Evolutionary conservation across 441 rosid species (phyloP).

Genomic region (Pelargonium australe): DNA sequence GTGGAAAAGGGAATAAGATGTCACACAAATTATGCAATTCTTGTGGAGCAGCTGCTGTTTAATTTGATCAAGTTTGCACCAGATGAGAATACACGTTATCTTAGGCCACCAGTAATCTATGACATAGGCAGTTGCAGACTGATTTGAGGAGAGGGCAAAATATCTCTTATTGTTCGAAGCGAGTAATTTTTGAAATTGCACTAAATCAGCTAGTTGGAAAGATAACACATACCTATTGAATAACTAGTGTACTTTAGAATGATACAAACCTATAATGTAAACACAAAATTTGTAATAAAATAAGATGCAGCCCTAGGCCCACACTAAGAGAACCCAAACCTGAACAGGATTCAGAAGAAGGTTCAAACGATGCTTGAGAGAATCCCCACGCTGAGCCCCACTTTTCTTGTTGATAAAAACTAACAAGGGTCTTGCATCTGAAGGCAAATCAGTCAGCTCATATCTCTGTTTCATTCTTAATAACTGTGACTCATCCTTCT

Average conservation of each 20-base stretch:
- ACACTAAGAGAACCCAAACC: conserved; percentile 32
- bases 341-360: conserved; percentile 90
- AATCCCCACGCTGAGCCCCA: conserved; percentile 89
- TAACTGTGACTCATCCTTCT: conserved; percentile 62
- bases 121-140: neutral
- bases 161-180: neutral
- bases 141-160: neutral
- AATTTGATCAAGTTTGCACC: neutral
- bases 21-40: neutral
- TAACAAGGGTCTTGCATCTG: conserved; percentile 84
- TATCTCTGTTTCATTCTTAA: conserved; percentile 64
- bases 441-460: conserved; percentile 76
- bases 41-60: neutral
- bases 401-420: conserved; percentile 95
- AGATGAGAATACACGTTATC: neutral
- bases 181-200: neutral
- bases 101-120: too few relatives aligned
- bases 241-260: neutral
- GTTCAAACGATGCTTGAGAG: conserved; percentile 75
- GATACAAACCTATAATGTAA: neutral
- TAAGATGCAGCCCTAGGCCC: conserved; percentile 5
- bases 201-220: neutral
- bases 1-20: neutral
- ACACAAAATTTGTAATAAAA: neutral
- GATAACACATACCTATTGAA: conserved; percentile 5